Conservation (phyloP, 164 flowering plant species). For the Chloranthus sessilifolius region DNA sequence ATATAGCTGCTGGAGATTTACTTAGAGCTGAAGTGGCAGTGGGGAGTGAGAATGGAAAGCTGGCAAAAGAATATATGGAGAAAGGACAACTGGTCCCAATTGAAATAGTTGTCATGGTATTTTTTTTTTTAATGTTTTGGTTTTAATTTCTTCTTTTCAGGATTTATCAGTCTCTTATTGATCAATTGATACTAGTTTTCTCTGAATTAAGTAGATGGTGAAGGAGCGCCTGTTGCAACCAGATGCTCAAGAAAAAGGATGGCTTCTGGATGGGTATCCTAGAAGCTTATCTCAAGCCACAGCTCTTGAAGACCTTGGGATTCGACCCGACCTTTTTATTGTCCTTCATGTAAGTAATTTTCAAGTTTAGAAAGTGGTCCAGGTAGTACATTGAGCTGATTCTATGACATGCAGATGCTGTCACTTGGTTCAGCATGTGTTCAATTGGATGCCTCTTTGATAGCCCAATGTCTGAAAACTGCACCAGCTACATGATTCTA, state of each 20-base stretch:
- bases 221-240: constrained; percentile 69
- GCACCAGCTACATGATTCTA: no score
- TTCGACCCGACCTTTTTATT: constrained; percentile 83
- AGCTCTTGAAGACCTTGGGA: constrained; percentile 66
- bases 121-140: constrained; percentile 3
- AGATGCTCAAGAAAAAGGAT: constrained; percentile 80
- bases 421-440: no score
- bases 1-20: constrained; percentile 92
- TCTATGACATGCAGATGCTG: no score
- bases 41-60: constrained; percentile 84
- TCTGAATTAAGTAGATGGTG: constrained; percentile 66
- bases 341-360: constrained; percentile 69
- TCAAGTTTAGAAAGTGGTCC: no score
- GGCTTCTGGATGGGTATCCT: constrained; percentile 99
- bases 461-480: no score
- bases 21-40: constrained; percentile 80
- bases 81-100: constrained; percentile 83
- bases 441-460: no score
- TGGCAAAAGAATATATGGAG: constrained; percentile 86
- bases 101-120: constrained; percentile 89
- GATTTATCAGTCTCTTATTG: no score
- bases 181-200: no score
- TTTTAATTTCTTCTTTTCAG: no score
- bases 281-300: constrained; percentile 89
- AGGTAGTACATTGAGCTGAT: no score